Evolutionary conservation across 306 rosid species (phyloP).

Genomic region (Medicago truncatula): DNA sequence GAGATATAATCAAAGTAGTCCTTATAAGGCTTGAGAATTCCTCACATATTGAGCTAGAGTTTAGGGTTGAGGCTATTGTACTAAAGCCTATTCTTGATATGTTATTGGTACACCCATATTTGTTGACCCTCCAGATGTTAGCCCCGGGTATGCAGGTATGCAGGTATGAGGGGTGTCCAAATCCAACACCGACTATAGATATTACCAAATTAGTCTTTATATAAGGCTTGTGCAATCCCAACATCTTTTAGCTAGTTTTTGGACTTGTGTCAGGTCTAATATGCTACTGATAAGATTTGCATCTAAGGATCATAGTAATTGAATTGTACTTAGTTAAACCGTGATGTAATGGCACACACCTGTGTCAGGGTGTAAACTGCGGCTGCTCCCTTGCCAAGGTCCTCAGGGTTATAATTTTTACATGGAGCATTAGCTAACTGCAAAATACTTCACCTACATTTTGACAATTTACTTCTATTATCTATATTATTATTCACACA

Average conservation of each 20-base stretch:
- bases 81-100: background rate
- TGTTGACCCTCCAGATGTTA: background rate
- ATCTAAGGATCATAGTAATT: conserved; percentile 9
- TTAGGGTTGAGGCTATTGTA: conserved; percentile 1
- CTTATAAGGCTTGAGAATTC: background rate
- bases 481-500: no score
- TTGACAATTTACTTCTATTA: no score
- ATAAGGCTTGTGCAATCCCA: background rate
- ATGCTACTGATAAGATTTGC: background rate
- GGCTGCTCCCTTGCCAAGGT: background rate
- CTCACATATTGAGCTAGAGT: background rate
- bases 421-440: no score
- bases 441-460: no score
- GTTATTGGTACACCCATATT: background rate
- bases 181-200: background rate
- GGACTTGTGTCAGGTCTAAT: background rate
- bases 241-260: background rate
- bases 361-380: background rate
- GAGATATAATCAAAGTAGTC: background rate
- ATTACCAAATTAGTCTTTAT: background rate
- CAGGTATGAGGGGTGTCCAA: background rate
- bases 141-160: no score
- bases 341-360: conserved; percentile 4
- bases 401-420: background rate
- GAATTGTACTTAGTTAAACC: background rate